phyloP scores from a whole-genome alignment of 441 rosid genomes.

The Populus hybrid region DNA sequence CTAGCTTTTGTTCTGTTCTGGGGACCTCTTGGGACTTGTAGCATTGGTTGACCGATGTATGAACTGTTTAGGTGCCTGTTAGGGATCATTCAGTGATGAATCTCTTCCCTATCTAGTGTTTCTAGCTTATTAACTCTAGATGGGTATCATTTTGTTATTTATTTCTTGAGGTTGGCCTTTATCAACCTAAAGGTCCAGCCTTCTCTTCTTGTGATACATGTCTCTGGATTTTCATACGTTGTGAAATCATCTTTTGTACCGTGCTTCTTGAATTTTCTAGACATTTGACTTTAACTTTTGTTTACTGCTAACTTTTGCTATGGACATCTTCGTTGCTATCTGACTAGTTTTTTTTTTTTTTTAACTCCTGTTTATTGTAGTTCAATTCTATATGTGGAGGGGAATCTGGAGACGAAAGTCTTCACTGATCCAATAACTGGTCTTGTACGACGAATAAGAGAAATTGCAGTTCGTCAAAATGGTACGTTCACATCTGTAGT shows the following conservation, averaged over 20 bases:
- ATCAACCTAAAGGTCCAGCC: background rate
- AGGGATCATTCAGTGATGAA: background rate
- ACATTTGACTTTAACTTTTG: background rate
- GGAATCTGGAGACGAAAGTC: slow-evolving; percentile 77
- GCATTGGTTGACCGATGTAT: background rate
- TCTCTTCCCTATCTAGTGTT: background rate
- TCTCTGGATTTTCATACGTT: background rate
- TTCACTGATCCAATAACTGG: slow-evolving; percentile 78
- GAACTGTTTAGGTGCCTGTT: background rate
- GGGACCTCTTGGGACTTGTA: background rate
- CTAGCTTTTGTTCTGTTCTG: background rate
- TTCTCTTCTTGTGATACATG: background rate
- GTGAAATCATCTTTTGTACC: background rate
- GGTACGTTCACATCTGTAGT: slow-evolving; percentile 32
- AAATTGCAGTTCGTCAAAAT: slow-evolving; percentile 67
- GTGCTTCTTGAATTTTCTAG: background rate
- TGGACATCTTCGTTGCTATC: background rate
- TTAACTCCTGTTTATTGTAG: slow-evolving; percentile 26
- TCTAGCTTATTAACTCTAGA: no score
- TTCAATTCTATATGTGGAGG: slow-evolving; percentile 67
- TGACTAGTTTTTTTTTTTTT: background rate
- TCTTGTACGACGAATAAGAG: slow-evolving; percentile 74
- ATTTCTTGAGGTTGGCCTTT: background rate
- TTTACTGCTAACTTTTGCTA: background rate
- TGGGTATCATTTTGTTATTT: background rate